Base-by-base conservation (phyloP, 2,329 filamentous ascomycete species). In the Hypoxylon sp. region DNA sequence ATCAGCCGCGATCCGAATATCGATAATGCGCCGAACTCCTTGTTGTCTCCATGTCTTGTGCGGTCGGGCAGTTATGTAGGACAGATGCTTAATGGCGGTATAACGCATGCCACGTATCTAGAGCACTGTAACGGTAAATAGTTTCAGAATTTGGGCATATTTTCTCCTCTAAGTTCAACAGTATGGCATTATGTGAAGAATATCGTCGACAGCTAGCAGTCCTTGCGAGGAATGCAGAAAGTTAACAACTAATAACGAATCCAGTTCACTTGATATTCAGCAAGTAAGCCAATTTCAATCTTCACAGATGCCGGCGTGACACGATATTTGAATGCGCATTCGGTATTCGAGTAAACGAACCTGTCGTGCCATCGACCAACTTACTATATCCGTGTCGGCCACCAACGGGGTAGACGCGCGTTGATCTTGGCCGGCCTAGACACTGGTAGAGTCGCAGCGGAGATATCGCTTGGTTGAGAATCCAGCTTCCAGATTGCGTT, bases 401-500 rank as follows among this genome's bases (percentile, higher is more conserved):
- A 54, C 37, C 3, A 55, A 63, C 22, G 50, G 22, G 54, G 27
- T 14, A 49, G 35, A 42, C 14, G 25, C 42, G 42, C 46, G 30
- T 50, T 49, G 50, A 61, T 69, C 61, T 71, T 64, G 68, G 68
- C 50, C 49, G 33, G 42, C 49, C 44, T 57, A 30, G 25, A 27
- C 25, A 5, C 25, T 27, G 25, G 1, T 27, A 27, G 46, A 61
- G 62, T 64, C 27, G 30, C 57, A 64, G 69, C 57, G 49, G 59
- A 64, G 57, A 56, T 59, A 57, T 64, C 48, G 60, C 63, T 56
- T 49, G 51, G 58, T 68, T 57, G 51, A 37, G 54, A 59, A 27
- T 13, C n/a, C 58, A 65, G 56, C 66, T 71, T 66, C 69, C 63
- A 14, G 17, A 66, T 66, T 49, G 58, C 63, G 63, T 35, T 59